Evolutionary conservation across 768 basidiomycete species (phyloP).

Genomic region (Pleurotus platypus): DNA sequence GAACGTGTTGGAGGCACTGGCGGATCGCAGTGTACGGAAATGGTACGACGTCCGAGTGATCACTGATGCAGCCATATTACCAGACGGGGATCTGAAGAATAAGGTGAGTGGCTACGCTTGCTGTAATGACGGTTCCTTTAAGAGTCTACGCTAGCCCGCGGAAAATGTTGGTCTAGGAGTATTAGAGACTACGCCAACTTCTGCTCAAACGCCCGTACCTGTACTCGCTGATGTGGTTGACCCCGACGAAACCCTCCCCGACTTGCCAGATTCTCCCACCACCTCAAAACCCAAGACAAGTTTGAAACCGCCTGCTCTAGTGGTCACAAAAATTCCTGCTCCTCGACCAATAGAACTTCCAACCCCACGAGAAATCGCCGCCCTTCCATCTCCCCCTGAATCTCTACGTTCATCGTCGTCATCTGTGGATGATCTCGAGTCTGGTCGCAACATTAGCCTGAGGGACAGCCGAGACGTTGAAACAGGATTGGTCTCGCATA

Average conservation of each 20-base stretch:
- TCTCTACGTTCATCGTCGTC: constrained; percentile 36
- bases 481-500: constrained; percentile 16
- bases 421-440: constrained; percentile 46
- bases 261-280: constrained; percentile 14
- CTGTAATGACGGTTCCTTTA: neutral
- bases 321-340: constrained; percentile 64
- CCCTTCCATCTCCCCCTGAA: constrained; percentile 40
- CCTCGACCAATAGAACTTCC: constrained; percentile 60
- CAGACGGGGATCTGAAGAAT: constrained; percentile 38
- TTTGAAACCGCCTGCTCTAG: constrained; percentile 45
- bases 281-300: constrained; percentile 15
- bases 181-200: neutral
- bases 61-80: constrained; percentile 38
- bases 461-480: constrained; percentile 26
- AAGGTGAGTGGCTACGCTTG: constrained; percentile 35
- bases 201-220: constrained; percentile 58
- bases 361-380: constrained; percentile 53
- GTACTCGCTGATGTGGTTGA: constrained; percentile 44
- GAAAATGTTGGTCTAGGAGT: constrained; percentile 6
- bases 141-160: constrained; percentile 7
- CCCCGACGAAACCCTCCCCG: constrained; percentile 28
- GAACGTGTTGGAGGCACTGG: constrained; percentile 92
- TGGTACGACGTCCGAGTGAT: constrained; percentile 84
- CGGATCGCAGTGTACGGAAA: constrained; percentile 80
- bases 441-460: constrained; percentile 39